Base-by-base conservation (phyloP, 345 rosid species). In the Sonneratia alba region DNA sequence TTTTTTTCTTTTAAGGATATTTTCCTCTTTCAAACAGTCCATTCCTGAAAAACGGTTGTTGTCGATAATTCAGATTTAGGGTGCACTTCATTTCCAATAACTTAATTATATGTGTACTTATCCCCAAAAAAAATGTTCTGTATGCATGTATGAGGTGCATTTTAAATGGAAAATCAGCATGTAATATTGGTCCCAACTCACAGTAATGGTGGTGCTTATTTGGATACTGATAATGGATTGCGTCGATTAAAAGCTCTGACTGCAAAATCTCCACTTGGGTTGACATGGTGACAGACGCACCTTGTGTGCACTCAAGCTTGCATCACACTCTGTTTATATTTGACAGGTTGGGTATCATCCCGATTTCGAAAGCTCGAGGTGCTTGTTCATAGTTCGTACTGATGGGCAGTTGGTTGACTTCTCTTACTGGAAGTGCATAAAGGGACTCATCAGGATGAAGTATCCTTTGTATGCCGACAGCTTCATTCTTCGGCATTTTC, bases 391-490 rank as follows among this genome's bases (percentile, higher is more conserved):
- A 73, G 93, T 88, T 61, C 89, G 91, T 63, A 90, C 76, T 78
- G 98, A 95, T 76, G 97, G 97, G 38, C 80, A 85, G 69, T 68
- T 79, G 56, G 81, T 90, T 13, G 98, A 92, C 80, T 92, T 95
- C 85, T 95, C 99, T 6, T 95, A 90, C 81, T 89, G 98, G 99
- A 95, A 95, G 83, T 95, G 99, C 88, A 86, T 92, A 79, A 88
- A 90, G 81, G 98, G 98, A 18, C 74, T 95, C 71, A 90, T 95
- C 69, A 85, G 88, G 83, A 92, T 86, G 85, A 95, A 89, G 78
- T 92, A 92, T 80, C 99, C 98, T 38, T 79, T 90, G 43, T 86
- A 90, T 66, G 98, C 98, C 24, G 97, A 92, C 77, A 88, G 88
- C 77, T 95, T 95, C 80, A 90, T 95, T 78, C 87, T 85, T 76